Evolutionary conservation across 78 protist species (phyloP).

Genomic region (Chrysochromulina tobinii): DNA sequence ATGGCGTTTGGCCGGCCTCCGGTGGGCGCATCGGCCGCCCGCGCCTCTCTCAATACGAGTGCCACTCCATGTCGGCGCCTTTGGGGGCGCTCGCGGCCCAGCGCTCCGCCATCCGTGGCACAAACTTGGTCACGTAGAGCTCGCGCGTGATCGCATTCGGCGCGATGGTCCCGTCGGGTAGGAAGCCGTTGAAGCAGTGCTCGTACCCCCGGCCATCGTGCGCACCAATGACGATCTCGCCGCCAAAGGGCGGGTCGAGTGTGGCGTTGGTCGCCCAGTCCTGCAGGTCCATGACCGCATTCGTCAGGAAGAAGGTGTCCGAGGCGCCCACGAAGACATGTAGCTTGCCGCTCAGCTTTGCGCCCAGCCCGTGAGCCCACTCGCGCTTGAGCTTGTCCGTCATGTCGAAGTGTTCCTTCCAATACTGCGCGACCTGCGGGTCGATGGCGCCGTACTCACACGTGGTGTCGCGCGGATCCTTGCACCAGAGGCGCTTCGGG

Average conservation of each 20-base stretch:
- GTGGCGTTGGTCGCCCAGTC: neutral
- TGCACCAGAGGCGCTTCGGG: neutral
- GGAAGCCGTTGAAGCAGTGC: conserved; percentile 36
- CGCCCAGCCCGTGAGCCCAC: neutral
- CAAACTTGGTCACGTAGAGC: neutral
- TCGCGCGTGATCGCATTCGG: neutral
- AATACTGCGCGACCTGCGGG: neutral
- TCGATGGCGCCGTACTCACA: neutral
- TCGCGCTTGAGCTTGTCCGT: neutral
- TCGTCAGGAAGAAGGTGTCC: conserved; percentile 11
- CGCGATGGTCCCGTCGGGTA: neutral
- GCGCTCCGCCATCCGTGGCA: neutral
- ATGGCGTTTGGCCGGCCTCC: no score
- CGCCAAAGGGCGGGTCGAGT: neutral
- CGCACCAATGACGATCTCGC: neutral
- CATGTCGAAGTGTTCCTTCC: neutral
- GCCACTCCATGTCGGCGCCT: neutral
- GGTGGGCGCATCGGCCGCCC: no score
- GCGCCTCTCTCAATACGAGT: neutral
- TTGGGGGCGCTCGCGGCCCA: neutral
- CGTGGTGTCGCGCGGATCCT: neutral
- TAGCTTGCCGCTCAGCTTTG: neutral
- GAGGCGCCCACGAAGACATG: conserved; percentile 14
- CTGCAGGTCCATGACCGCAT: conserved; percentile 34
- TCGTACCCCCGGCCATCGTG: conserved; percentile 6